Evolutionary conservation across 768 basidiomycete species (phyloP).

Genomic region (Rossbeevera mucosa): DNA sequence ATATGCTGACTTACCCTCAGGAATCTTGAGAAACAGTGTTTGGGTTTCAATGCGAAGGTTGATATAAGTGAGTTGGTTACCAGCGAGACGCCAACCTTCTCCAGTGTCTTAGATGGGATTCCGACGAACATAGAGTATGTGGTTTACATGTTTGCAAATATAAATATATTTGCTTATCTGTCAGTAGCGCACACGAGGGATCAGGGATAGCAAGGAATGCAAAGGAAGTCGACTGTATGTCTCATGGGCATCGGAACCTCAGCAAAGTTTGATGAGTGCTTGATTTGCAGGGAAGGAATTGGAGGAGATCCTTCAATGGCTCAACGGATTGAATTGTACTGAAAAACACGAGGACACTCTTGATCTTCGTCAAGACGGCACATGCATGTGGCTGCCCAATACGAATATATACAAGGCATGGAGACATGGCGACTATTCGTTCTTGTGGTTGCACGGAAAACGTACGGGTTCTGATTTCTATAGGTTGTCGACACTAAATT

Average conservation of each 20-base stretch:
- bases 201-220: neutral
- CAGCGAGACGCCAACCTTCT: neutral
- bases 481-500: neutral
- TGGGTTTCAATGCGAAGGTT: neutral
- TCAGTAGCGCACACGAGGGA: neutral
- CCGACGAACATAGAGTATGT: neutral
- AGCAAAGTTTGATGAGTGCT: neutral
- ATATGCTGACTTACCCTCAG: neutral
- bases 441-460: neutral
- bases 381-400: neutral
- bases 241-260: neutral
- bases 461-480: neutral
- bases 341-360: neutral
- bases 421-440: neutral
- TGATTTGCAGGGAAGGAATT: neutral
- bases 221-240: neutral
- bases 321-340: neutral
- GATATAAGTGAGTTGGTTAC: neutral
- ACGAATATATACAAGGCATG: neutral
- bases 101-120: neutral
- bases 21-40: neutral
- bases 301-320: neutral
- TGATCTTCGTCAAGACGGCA: neutral
- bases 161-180: neutral
- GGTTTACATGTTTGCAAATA: neutral